Base-by-base conservation (phyloP, 495 filamentous ascomycete species). In the Trichoderma gamsii region DNA sequence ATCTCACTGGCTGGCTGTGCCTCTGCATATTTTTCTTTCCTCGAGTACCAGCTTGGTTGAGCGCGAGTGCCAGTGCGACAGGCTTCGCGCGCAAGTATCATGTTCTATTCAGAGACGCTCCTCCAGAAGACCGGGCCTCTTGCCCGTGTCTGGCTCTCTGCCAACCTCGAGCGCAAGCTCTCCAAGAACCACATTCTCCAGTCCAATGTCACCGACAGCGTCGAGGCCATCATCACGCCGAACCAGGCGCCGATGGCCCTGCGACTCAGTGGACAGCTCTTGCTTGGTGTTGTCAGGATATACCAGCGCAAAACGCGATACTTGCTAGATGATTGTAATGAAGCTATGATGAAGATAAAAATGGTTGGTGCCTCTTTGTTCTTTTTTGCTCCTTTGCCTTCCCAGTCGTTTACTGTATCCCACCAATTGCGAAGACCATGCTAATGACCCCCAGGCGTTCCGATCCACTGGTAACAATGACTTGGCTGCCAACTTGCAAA, bases 51-150 rank as follows among this genome's bases (percentile, higher is more conserved):
- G 29, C 25, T 61, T 32, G 56, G 12, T 21, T 18, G 16, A 32
- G 25, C 27, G n/a, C 56, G 12, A 29, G 12, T 13, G 25, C 63
- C 63, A 21, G 65, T 46, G 65, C 44, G 41, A n/a, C 16, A 66
- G 35, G 65, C 65, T 25, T 49, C 65, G 44, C 65, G 41, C 65
- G 44, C 41, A 35, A 18, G 29, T 84, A 80, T 77, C 76, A 99
- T 99, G 95, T 99, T 99, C 82, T 99, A 97, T 80, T 97, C 95
- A 27, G 94, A 97, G 82, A 92, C 92, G 63, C 86, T 99, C 68
- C 87, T 99, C 70, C 93, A 92, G 67, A 95, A 96, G 87, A 97
- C 92, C 65, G 95, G 96, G 84, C 93, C 95, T 72, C 77, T 99
- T 84, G 96, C 95, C 76, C 91, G 93, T 74, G 95, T 97, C 79